Conservation (phyloP, 805 yeast genomes). For the Lipomyces spencermartinsiae region DNA sequence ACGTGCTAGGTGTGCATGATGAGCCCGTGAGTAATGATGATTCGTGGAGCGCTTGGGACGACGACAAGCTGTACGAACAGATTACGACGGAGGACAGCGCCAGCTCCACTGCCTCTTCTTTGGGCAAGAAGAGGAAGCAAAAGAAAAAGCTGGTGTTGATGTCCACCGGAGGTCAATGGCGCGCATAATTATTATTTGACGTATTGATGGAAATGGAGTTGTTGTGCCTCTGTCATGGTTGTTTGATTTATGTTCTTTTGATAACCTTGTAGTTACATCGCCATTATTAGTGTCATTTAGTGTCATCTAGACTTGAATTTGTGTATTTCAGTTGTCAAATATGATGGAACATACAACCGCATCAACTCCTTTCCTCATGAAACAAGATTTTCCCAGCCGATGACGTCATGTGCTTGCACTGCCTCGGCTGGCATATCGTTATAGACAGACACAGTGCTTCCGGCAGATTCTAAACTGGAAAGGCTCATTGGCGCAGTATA, state of each 20-base stretch:
- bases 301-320: too few species aligned
- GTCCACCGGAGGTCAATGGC: constrained; percentile 33
- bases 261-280: not conserved
- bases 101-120: constrained; percentile 54
- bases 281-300: not conserved
- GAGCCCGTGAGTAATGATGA: constrained; percentile 47
- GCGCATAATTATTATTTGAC: constrained; percentile 6
- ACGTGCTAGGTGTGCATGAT: constrained; percentile 47
- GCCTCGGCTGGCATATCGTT: too few species aligned
- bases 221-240: not conserved
- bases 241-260: not conserved
- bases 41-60: constrained; percentile 50
- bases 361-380: too few species aligned
- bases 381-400: too few species aligned
- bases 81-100: constrained; percentile 56
- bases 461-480: not conserved
- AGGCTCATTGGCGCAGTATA: not conserved
- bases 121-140: constrained; percentile 55
- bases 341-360: not conserved
- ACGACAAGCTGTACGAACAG: constrained; percentile 51
- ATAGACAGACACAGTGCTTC: too few species aligned
- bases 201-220: not conserved
- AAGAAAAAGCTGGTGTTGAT: constrained; percentile 37
- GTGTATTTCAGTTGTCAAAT: not conserved
- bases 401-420: not conserved